Base-by-base conservation (phyloP, 192 early-diverging fungal species). In the Backusella westeae region DNA sequence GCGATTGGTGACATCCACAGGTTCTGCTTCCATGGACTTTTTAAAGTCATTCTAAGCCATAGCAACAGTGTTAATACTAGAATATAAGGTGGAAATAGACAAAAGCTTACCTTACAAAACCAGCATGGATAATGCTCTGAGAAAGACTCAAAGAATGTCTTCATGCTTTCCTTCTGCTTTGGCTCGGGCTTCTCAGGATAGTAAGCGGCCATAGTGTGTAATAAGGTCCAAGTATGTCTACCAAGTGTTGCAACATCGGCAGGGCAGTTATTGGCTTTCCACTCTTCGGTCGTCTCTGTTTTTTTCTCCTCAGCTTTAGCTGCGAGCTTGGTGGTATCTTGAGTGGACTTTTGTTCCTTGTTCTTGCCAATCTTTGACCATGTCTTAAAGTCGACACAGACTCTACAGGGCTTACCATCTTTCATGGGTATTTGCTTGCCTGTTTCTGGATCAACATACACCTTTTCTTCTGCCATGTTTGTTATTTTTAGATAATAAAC, bases 201-300 rank as follows among this genome's bases (percentile, higher is more conserved):
- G 82, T 99, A 97, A 0, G 96, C 96, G 1, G 96, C 95, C 94
- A 97, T 96, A 0, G 96, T 97, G 82, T 99, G 97, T 59, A 99
- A 85, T 73, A 98, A 95, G 9, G 96, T 98, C 97, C 97, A 99
- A 0, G 96, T 96, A 23, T 94, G 86, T 3, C 89, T 82, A 36
- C 97, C 97, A 23, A 99, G 91, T 36, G 87, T 86, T 71, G 87
- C 83, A 6, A 90, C 90, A 81, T 99, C 96, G 0, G 95, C 90
- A 19, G 95, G 96, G 78, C 95, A 97, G 56, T 90, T 87, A 63
- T 78, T 77, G 19, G 67, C 70, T 15, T 77, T 78, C 39, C 75
- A 82, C 6, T 52, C 74, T 26, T 69, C 71, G 3, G 73, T 75
- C 2, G 68, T 65, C 10, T 69, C 41, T 3, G 79, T 19, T 2